These are phyloP conservation scores for Suillus occidentalis DNA, from an alignment of 768 basidiomycete species.

Conservation along the genomic window DNA sequence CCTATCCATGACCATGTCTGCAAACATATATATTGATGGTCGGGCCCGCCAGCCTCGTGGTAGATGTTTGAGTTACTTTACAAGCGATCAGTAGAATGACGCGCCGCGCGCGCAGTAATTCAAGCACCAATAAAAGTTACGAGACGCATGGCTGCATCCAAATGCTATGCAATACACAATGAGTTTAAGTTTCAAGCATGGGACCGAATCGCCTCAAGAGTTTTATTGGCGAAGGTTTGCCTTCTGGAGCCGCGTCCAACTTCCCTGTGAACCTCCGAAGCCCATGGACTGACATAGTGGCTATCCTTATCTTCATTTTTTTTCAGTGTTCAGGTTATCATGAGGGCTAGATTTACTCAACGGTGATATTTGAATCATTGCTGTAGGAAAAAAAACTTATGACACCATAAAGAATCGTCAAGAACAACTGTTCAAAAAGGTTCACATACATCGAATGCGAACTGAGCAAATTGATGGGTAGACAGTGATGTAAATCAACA, in stretches of 20 bases:
- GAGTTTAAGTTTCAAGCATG: not conserved
- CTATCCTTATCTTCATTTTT: not conserved
- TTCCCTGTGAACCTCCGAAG: not conserved
- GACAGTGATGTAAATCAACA: not conserved
- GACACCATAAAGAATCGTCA: not conserved
- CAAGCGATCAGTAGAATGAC: not conserved
- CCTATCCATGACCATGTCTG: not conserved
- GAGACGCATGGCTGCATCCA: not conserved
- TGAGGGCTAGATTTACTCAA: not conserved
- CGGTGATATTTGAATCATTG: not conserved
- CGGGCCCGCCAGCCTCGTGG: not conserved
- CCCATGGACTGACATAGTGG: not conserved
- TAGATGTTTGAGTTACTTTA: not conserved
- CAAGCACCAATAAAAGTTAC: not conserved
- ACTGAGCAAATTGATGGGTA: not conserved
- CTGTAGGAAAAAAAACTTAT: not conserved
- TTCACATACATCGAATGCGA: not conserved
- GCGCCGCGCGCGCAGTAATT: not conserved
- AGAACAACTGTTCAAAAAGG: not conserved
- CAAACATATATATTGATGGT: not conserved
- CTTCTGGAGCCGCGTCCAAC: not conserved
- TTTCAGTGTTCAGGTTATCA: not conserved
- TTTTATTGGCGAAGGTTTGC: not conserved
- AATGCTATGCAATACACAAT: not conserved
- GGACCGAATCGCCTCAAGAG: not conserved